Evolutionary conservation across 208 protist species (phyloP).

Genomic region (Leishmania tropica): DNA sequence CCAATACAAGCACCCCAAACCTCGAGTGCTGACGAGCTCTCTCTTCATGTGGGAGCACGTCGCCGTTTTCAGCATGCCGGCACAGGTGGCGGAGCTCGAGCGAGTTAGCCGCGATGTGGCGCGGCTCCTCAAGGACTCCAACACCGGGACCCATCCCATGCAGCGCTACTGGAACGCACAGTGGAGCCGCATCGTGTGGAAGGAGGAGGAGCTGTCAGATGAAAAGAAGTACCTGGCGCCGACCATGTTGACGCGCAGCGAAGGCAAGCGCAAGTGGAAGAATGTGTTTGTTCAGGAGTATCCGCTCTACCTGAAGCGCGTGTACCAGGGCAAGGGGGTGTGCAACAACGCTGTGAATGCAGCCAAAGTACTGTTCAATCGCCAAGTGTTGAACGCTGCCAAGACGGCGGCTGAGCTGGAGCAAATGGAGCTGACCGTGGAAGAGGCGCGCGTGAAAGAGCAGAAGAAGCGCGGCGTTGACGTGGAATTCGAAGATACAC

Average conservation of each 20-base stretch:
- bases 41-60: conserved; percentile 81
- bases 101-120: conserved; percentile 54
- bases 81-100: conserved; percentile 58
- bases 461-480: conserved; percentile 40
- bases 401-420: conserved; percentile 50
- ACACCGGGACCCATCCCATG: conserved; percentile 54
- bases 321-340: conserved; percentile 41
- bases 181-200: conserved; percentile 69
- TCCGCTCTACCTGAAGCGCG: conserved; percentile 57
- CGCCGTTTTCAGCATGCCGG: conserved; percentile 59
- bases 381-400: conserved; percentile 46
- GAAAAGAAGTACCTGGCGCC: conserved; percentile 48
- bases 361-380: conserved; percentile 58
- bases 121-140: conserved; percentile 36
- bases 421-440: conserved; percentile 45
- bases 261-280: conserved; percentile 68
- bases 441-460: conserved; percentile 52
- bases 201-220: conserved; percentile 33
- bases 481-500: conserved; percentile 37
- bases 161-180: conserved; percentile 88
- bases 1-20: conserved; percentile 48
- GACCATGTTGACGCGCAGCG: conserved; percentile 50
- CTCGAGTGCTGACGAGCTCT: conserved; percentile 30
- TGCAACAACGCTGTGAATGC: conserved; percentile 66
- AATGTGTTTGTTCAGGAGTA: conserved; percentile 73